A percentile compares a stretch with the other conserved stretches of the same genome.
phyloP scores from a whole-genome alignment of 1,284 basidiomycete genomes.

The Testicularia cyperi region DNA sequence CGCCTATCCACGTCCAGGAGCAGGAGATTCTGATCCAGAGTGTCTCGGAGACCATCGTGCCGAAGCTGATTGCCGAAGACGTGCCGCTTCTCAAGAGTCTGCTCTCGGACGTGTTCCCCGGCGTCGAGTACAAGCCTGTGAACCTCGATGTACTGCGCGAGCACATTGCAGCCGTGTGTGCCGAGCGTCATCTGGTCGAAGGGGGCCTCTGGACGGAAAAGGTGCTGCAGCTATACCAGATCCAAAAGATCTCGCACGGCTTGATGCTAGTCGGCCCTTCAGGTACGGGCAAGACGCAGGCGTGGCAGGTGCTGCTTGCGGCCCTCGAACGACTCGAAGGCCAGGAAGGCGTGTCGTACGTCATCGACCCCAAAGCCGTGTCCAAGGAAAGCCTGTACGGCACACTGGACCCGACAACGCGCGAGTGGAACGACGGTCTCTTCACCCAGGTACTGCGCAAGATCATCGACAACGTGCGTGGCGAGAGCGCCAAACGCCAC shows the following conservation, averaged over 20 bases:
- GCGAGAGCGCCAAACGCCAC: constrained; percentile 92
- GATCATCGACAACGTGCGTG: constrained; percentile 97
- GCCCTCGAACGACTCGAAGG: constrained; percentile 91
- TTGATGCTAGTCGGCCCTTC: constrained; percentile 99
- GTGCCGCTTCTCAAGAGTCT: constrained; percentile 90
- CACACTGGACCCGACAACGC: constrained; percentile 91
- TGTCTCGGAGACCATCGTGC: constrained; percentile 98
- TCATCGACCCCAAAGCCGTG: constrained; percentile 99
- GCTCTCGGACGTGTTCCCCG: constrained; percentile 95
- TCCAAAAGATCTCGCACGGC: constrained; percentile 99
- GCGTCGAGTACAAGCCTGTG: constrained; percentile 84
- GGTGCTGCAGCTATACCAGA: constrained; percentile 96
- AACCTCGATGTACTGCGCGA: constrained; percentile 80
- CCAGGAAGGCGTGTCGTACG: constrained; percentile 86
- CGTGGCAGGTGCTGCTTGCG: constrained; percentile 89
- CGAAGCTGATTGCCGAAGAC: constrained; percentile 95
- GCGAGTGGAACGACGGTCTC: constrained; percentile 98
- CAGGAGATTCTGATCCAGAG: constrained; percentile 98
- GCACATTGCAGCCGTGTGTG: constrained; percentile 83
- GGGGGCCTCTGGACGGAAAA: constrained; percentile 92
- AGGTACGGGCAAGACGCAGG: constrained; percentile 93
- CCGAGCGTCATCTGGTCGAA: constrained; percentile 78
- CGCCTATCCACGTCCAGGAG: constrained; percentile 68
- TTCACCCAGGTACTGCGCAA: constrained; percentile 97
- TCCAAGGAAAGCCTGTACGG: constrained; percentile 98